Evolutionary conservation across 2,329 filamentous ascomycete species (phyloP), one percentile per base, ranked within the genome.

Genomic region (Trematosphaeria pertusa): DNA sequence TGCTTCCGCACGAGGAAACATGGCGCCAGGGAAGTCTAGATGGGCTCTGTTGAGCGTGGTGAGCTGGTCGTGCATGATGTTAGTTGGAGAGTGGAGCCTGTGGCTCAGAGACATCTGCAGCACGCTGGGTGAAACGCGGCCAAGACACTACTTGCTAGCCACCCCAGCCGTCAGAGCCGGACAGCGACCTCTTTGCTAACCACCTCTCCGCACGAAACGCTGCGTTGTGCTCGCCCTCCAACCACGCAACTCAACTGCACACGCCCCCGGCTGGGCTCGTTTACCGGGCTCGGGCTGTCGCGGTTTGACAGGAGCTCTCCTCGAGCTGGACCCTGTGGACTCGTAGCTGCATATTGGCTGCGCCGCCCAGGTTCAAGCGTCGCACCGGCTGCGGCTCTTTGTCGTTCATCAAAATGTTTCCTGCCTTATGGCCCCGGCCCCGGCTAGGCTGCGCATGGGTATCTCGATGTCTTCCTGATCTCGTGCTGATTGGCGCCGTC

Each of bases 401-500:
- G 32, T 19, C 17, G 32, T 40, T 38, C 46, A 48, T 50, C 33
- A 37, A 15, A 37, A 26, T 19, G n/a, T 9, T 19, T 14, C 11
- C 24, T 26, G 48, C 48, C 28, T 30, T 52, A 34, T 43, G 43
- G 44, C 39, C 31, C n/a, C 39, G 20, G 33, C 43, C 44, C 44
- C 34, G 34, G 43, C 31, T 30, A 34, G 46, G 35, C 21, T 18
- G 42, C 48, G 50, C 59, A 56, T 52, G 54, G 49, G 43, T 56
- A 49, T 53, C 18, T 56, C 33, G 22, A 49, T 45, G 50, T 50
- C 47, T 37, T 22, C 48, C 32, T 36, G 21, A 21, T 46, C 33
- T 24, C 31, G 20, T 28, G 43, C 36, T 65, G 62, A 66, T 68
- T 69, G 61, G 61, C 52, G 51, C 42, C 26, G 30, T 36, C 34